phyloP scores from a whole-genome alignment of 139 green algal species.

The Diplosphaera chodatii region DNA sequence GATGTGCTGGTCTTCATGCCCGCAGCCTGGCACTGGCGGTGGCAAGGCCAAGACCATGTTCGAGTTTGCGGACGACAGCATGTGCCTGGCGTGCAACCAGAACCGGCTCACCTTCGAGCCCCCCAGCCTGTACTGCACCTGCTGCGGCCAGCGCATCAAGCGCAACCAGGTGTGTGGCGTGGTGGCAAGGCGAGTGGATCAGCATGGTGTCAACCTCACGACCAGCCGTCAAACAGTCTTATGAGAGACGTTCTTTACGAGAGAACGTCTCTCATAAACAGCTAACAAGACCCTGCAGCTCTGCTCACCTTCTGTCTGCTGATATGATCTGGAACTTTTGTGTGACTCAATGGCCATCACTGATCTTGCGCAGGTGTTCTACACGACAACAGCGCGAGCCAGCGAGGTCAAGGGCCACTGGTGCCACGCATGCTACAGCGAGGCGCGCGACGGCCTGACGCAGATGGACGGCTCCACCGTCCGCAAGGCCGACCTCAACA shows the following conservation, averaged over 20 bases:
- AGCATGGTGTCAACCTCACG: too few species aligned
- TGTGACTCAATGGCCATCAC: background rate
- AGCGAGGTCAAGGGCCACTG: constrained; percentile 57
- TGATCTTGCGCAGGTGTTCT: constrained; percentile 30
- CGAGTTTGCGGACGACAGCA: constrained; percentile 33
- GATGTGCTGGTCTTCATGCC: too few species aligned
- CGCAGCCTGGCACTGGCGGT: background rate
- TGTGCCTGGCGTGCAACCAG: constrained; percentile 72
- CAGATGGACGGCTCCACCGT: constrained; percentile 36
- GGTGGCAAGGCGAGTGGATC: too few species aligned
- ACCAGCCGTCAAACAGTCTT: too few species aligned
- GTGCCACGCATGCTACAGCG: constrained; percentile 78
- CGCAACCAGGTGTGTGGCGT: constrained; percentile 59
- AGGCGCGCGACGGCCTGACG: constrained; percentile 56
- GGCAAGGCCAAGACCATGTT: constrained; percentile 2
- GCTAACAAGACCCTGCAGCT: too few species aligned
- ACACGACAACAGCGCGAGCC: constrained; percentile 20
- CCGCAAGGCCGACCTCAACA: constrained; percentile 51
- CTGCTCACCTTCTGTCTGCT: too few species aligned
- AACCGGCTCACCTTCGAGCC: constrained; percentile 91
- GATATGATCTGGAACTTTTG: too few species aligned
- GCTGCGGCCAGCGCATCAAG: constrained; percentile 89
- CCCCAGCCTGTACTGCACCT: constrained; percentile 85
- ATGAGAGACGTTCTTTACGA: too few species aligned
- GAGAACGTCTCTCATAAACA: too few species aligned